These are phyloP conservation scores for Apiosordaria backusii DNA, from an alignment of 495 filamentous ascomycete species.

Conservation along the genomic window DNA sequence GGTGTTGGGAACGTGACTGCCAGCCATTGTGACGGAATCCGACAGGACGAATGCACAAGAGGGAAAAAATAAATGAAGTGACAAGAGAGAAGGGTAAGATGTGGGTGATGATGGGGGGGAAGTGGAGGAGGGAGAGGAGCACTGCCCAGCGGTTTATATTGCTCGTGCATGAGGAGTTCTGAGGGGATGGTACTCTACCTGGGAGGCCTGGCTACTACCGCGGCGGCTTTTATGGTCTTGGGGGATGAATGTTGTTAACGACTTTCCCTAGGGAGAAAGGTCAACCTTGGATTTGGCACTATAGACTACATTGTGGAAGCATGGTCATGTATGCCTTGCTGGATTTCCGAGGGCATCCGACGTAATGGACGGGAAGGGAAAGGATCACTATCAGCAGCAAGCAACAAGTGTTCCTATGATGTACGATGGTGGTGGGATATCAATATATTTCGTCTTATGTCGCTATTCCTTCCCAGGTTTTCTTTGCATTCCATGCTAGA, in stretches of 20 bases:
- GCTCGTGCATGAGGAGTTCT: not conserved
- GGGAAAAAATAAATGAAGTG: constrained; percentile 25
- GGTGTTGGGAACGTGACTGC: not conserved
- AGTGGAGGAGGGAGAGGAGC: constrained; percentile 12
- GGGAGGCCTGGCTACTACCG: not conserved
- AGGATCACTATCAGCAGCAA: not conserved
- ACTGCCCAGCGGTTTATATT: not conserved
- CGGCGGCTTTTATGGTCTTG: not conserved
- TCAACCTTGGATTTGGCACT: not conserved
- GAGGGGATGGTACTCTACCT: constrained; percentile 7
- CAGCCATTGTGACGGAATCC: not conserved
- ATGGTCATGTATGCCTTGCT: not conserved
- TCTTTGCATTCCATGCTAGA: not conserved
- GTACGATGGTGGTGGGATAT: not conserved
- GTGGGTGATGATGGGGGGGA: constrained; percentile 50
- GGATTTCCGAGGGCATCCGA: not conserved
- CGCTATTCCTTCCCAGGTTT: not conserved
- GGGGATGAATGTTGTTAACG: not conserved
- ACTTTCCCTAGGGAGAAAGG: not conserved
- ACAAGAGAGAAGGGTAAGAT: constrained; percentile 36
- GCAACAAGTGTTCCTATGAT: not conserved
- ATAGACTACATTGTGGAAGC: not conserved
- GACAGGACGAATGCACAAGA: not conserved
- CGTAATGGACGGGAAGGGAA: not conserved
- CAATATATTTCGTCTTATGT: not conserved